phyloP scores from a whole-genome alignment of 2,329 filamentous ascomycete species.

The Phoma herbarum region DNA sequence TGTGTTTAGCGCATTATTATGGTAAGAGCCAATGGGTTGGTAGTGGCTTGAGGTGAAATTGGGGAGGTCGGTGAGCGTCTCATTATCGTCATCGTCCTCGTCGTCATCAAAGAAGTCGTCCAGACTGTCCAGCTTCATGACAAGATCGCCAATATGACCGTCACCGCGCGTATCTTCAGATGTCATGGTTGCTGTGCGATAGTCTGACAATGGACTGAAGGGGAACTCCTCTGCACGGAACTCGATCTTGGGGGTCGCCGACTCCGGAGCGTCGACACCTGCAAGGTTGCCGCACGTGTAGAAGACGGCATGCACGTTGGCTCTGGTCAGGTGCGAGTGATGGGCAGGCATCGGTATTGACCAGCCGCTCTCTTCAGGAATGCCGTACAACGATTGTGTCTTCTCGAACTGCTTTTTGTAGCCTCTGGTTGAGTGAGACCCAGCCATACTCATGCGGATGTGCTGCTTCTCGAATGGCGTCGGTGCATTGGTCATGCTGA shows the following conservation, averaged over 20 bases:
- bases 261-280: constrained; percentile 61
- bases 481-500: constrained; percentile 84
- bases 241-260: constrained; percentile 84
- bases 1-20: constrained; percentile 52
- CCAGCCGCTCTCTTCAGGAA: constrained; percentile 95
- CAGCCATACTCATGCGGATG: constrained; percentile 97
- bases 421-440: constrained; percentile 78
- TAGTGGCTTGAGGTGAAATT: constrained; percentile 46
- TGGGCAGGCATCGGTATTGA: constrained; percentile 92
- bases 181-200: constrained; percentile 89
- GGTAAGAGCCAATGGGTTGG: constrained; percentile 39
- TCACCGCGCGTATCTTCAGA: constrained; percentile 81
- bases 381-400: constrained; percentile 93
- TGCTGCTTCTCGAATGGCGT: constrained; percentile 90
- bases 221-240: constrained; percentile 91
- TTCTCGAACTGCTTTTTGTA: constrained; percentile 94
- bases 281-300: constrained; percentile 78
- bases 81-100: constrained; percentile 51
- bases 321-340: constrained; percentile 84
- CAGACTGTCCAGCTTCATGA: constrained; percentile 65
- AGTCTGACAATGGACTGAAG: constrained; percentile 72
- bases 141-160: constrained; percentile 81
- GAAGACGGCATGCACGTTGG: constrained; percentile 95
- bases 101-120: constrained; percentile 65
- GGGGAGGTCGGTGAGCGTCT: constrained; percentile 44